Evolutionary conservation across 345 rosid genomes (phyloP).

Genomic region (Eucalyptus curtisii): DNA sequence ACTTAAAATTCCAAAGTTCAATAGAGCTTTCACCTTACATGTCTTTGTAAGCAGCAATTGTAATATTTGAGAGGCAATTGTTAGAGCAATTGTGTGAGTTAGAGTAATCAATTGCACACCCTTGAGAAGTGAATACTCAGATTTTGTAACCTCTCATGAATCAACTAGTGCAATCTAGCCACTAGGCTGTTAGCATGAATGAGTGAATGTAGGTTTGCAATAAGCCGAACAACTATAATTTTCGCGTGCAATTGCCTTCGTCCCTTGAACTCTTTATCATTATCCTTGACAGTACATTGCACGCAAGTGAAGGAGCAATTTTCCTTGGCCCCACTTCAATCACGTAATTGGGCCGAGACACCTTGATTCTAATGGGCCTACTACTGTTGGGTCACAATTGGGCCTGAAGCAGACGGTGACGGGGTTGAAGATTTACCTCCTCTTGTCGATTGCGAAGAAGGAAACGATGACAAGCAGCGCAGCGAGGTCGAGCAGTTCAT

Average conservation of each 20-base stretch:
- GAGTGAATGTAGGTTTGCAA: rapidly evolving
- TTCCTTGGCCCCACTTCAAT: not conserved
- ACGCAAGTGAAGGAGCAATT: not conserved
- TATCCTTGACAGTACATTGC: too few species aligned
- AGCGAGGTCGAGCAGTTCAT: not conserved
- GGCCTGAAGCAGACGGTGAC: not conserved
- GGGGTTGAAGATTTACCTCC: not conserved
- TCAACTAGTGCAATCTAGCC: not conserved
- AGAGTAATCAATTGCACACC: rapidly evolving
- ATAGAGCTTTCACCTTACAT: not conserved
- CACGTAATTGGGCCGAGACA: not conserved
- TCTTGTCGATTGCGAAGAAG: not conserved
- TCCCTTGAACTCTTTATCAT: not conserved
- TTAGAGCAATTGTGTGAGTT: not conserved
- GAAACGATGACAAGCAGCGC: not conserved
- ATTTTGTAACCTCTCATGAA: not conserved
- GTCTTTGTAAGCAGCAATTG: rapidly evolving
- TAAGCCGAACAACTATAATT: rapidly evolving
- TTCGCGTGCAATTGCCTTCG: rapidly evolving
- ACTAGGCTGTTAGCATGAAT: rapidly evolving
- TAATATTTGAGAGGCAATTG: not conserved
- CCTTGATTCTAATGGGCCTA: not conserved
- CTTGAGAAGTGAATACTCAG: not conserved
- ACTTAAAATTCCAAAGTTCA: not conserved
- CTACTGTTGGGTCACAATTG: not conserved